These are phyloP conservation scores for Stipa capillata DNA, from an alignment of 176 grass and related monocot genomes.

Conservation along the genomic window DNA sequence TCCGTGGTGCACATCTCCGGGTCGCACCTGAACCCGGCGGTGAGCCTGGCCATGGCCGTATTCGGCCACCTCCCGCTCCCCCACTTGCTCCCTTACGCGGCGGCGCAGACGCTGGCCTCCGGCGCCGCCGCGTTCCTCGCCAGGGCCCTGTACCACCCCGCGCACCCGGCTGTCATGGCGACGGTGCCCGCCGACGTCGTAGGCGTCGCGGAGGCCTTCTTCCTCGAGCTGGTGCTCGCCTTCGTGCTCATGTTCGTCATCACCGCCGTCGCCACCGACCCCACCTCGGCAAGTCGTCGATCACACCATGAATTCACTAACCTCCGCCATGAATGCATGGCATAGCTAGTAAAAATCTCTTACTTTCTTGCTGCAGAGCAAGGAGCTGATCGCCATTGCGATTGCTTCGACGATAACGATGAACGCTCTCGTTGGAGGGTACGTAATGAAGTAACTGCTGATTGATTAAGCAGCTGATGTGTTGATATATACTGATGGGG, in stretches of 20 bases:
- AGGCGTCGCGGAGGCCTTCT: slow-evolving; percentile 28
- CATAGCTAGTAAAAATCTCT: too few species aligned
- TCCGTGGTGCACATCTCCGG: slow-evolving; percentile 47
- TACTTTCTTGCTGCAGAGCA: slow-evolving; percentile 28
- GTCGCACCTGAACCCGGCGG: slow-evolving; percentile 53
- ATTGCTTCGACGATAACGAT: slow-evolving; percentile 28
- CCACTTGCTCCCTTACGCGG: slow-evolving; percentile 46
- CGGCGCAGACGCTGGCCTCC: slow-evolving; percentile 28
- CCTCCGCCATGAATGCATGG: too few species aligned
- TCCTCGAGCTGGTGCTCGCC: slow-evolving; percentile 48
- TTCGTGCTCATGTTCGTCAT: slow-evolving; percentile 59
- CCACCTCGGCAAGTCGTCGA: slow-evolving; percentile 34
- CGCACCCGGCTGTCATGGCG: slow-evolving; percentile 24
- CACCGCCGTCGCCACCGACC: slow-evolving; percentile 40
- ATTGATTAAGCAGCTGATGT: too few species aligned
- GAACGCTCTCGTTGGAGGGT: slow-evolving; percentile 33
- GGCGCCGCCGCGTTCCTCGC: slow-evolving; percentile 31
- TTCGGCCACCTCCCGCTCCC: slow-evolving; percentile 35
- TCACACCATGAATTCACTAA: too few species aligned
- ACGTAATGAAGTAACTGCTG: too few species aligned
- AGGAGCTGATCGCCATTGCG: slow-evolving; percentile 15
- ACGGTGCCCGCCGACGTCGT: slow-evolving; percentile 44
- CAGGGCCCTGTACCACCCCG: slow-evolving; percentile 20
- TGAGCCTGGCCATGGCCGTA: slow-evolving; percentile 39
- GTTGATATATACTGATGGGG: too few species aligned